Base-by-base conservation (phyloP, 2,329 filamentous ascomycete genomes). In the Lasiodiplodia hormozganensis region DNA sequence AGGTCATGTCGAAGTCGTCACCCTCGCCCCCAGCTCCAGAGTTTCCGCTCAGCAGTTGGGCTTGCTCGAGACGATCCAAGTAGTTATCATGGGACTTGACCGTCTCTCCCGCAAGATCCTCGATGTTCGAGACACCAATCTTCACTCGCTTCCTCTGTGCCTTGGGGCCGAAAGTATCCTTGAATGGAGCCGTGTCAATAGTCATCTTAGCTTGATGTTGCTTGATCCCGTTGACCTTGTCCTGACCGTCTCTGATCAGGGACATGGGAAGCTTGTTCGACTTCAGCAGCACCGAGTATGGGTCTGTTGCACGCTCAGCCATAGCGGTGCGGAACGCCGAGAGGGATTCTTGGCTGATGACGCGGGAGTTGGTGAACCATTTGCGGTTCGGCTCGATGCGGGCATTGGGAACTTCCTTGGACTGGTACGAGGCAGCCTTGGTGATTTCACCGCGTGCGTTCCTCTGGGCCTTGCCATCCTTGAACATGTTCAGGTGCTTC, bases 251-350 rank as follows among this genome's bases (percentile, higher is more conserved):
- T 70, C 89, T 87, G 77, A 99, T 97, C 79, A 99, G 83, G 73
- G 90, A 95, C 93, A 99, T 95, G 51, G 96, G 96, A 60, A 99
- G 86, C 84, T 98, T 98, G 82, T 98, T 98, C 73, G 92, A 92
- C 84, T 97, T 97, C 72, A 99, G 85, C n/a, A 98, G 88, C 70
- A 97, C 96, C 70, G 92, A 91, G 80, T 97, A 97, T 0, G 96
- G 96, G 76, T 99, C 94, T 21, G 90, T 90, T 65, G 92, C 90
- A 80, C 94, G 92, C 80, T 97, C 94, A 52, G 92, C 92, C 82
- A 99, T 95, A 31, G 96, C 96, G 70, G 94, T 91, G 70, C 96
- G 90, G 82, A 99, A 99, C 2, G 92, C 89, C 54, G 88, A 88
- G 71, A 98, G 85, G 3, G 93, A 92, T 78, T 97, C 93, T 78